Evolutionary conservation across 495 filamentous ascomycete genomes (phyloP).

Genomic region (Talaromyces thailandensis): DNA sequence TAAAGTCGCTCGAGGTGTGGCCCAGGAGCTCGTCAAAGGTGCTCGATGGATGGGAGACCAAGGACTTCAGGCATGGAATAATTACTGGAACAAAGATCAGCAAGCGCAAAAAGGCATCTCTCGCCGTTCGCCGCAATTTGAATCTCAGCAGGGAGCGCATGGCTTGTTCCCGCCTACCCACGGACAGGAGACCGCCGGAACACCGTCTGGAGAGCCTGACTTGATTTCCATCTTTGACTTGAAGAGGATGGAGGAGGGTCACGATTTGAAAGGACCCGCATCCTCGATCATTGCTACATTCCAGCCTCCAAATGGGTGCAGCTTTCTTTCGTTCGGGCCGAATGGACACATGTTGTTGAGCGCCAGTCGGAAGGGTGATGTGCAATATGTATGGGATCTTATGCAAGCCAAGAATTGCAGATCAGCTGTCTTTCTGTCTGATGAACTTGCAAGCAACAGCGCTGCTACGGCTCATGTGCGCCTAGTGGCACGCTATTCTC

Average conservation of each 20-base stretch:
- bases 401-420: constrained; percentile 51
- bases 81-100: constrained; percentile 70
- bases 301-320: constrained; percentile 73
- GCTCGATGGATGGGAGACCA: constrained; percentile 83
- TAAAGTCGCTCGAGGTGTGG: constrained; percentile 75
- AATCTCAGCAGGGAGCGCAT: constrained; percentile 20
- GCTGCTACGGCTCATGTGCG: constrained; percentile 52
- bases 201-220: constrained; percentile 54
- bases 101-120: constrained; percentile 15
- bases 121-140: constrained; percentile 19
- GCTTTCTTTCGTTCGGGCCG: constrained; percentile 82
- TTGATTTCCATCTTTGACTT: constrained; percentile 81
- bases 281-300: constrained; percentile 70
- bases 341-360: constrained; percentile 77
- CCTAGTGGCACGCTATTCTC: constrained; percentile 75
- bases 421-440: constrained; percentile 29
- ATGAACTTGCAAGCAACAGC: constrained; percentile 20
- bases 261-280: constrained; percentile 26
- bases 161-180: constrained; percentile 70
- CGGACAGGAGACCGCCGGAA: constrained; percentile 37
- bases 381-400: constrained; percentile 88
- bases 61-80: constrained; percentile 78
- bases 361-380: constrained; percentile 84
- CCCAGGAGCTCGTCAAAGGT: constrained; percentile 83
- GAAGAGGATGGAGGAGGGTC: constrained; percentile 46